A percentile compares a stretch with the other conserved stretches of the same genome.
phyloP scores from a whole-genome alignment of 2,329 filamentous ascomycete species.

The Pseudodiploospora longispora region DNA sequence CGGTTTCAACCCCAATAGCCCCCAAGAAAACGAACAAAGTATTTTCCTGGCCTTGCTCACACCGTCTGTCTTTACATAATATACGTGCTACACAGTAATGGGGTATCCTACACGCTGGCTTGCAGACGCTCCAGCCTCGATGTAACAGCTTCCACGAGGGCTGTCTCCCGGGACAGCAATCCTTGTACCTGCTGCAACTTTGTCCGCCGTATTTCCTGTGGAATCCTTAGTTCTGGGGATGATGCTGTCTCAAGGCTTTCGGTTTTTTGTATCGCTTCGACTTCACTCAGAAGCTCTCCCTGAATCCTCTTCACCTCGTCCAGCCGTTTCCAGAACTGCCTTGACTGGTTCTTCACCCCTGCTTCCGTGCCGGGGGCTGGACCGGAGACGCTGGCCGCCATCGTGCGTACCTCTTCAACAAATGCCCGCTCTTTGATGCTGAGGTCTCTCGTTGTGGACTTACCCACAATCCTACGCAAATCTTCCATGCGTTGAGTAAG shows the following conservation, averaged over 20 bases:
- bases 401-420: slow-evolving; percentile 40
- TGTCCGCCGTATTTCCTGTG: slow-evolving; percentile 51
- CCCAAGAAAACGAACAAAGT: no score
- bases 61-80: no score
- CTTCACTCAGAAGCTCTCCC: slow-evolving; percentile 44
- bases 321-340: slow-evolving; percentile 48
- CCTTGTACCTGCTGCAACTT: slow-evolving; percentile 57
- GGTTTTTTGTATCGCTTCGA: slow-evolving; percentile 33
- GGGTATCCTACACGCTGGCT: slow-evolving; percentile 17
- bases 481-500: slow-evolving; percentile 53
- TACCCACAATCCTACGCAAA: slow-evolving; percentile 38
- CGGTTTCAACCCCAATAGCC: no score
- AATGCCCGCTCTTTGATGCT: slow-evolving; percentile 38
- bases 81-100: no score
- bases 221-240: slow-evolving; percentile 42
- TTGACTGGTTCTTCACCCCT: slow-evolving; percentile 30
- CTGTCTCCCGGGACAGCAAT: slow-evolving; percentile 57
- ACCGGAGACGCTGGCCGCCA: slow-evolving; percentile 44
- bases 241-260: slow-evolving; percentile 18
- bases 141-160: slow-evolving; percentile 59
- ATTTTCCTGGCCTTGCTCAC: no score
- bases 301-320: slow-evolving; percentile 47
- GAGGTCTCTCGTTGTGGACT: slow-evolving; percentile 33
- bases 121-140: slow-evolving; percentile 52
- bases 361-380: slow-evolving; percentile 19